These are phyloP conservation scores for Turritis glabra DNA, from an alignment of 345 rosid species.

Conservation along the genomic window DNA sequence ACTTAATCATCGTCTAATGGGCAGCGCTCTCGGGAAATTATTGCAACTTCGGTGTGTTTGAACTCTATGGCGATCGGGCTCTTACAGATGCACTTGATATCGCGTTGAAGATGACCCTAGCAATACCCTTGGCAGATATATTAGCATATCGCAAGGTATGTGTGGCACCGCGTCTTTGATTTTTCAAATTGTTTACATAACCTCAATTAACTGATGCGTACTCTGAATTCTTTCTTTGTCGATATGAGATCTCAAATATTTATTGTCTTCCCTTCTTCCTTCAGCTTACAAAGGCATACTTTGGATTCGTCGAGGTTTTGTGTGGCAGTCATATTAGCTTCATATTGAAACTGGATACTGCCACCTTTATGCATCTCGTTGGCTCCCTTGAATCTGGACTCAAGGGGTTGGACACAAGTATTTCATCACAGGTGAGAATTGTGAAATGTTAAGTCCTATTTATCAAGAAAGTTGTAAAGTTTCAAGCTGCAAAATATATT, in stretches of 20 bases:
- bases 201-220: not conserved
- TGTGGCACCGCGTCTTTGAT: not conserved
- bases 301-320: conserved; percentile 89
- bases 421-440: conserved; percentile 83
- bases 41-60: conserved; percentile 97
- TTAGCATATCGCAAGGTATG: conserved; percentile 90
- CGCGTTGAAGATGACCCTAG: conserved; percentile 80
- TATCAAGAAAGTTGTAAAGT: not conserved
- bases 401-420: conserved; percentile 85
- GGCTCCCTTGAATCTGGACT: conserved; percentile 98
- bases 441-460: not conserved
- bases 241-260: not conserved
- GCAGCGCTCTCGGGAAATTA: conserved; percentile 94
- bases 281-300: conserved; percentile 97
- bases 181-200: not conserved
- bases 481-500: not conserved
- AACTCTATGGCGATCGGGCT: conserved; percentile 96
- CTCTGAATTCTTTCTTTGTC: not conserved
- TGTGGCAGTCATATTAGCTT: conserved; percentile 75
- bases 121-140: conserved; percentile 91
- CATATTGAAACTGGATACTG: conserved; percentile 76
- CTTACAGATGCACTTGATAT: conserved; percentile 94
- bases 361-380: conserved; percentile 87
- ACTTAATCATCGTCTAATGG: conserved; percentile 28
- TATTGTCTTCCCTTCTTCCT: conserved; percentile 29